phyloP scores from a whole-genome alignment of 1,139 yeast species.

The Waltiozyma sp. region DNA sequence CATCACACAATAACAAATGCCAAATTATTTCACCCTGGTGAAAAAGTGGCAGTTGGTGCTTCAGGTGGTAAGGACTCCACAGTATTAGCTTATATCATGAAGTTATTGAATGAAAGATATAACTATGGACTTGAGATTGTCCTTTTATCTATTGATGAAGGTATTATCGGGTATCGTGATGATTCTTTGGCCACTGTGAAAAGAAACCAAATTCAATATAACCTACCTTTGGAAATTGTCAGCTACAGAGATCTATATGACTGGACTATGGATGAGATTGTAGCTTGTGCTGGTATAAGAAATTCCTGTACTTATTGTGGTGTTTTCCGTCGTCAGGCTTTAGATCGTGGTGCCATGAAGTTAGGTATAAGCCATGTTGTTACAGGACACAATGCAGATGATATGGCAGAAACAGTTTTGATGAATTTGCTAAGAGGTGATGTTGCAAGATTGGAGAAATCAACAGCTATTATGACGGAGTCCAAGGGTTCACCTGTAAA shows the following conservation, averaged over 20 bases:
- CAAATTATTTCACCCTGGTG: slow-evolving; percentile 66
- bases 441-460: slow-evolving; percentile 79
- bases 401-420: slow-evolving; percentile 95
- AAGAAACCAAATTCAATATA: slow-evolving; percentile 80
- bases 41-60: slow-evolving; percentile 91
- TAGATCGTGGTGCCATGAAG: slow-evolving; percentile 93
- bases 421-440: slow-evolving; percentile 97
- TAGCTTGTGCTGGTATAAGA: slow-evolving; percentile 86
- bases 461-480: slow-evolving; percentile 81
- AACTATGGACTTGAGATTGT: slow-evolving; percentile 78
- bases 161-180: slow-evolving; percentile 93
- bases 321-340: slow-evolving; percentile 88
- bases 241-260: slow-evolving; percentile 81
- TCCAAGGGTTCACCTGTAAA: slow-evolving; percentile 72
- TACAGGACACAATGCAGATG: slow-evolving; percentile 98
- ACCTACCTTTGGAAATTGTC: slow-evolving; percentile 80
- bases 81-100: slow-evolving; percentile 80
- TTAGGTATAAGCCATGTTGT: slow-evolving; percentile 83
- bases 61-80: slow-evolving; percentile 99
- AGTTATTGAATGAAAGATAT: slow-evolving; percentile 78
- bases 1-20: slow-evolving; percentile 77
- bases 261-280: slow-evolving; percentile 99
- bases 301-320: slow-evolving; percentile 98
- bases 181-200: slow-evolving; percentile 95
- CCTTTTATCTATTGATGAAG: slow-evolving; percentile 86